Conservation (phyloP, 805 yeast species). For the Kregervanrija fluxuum region DNA sequence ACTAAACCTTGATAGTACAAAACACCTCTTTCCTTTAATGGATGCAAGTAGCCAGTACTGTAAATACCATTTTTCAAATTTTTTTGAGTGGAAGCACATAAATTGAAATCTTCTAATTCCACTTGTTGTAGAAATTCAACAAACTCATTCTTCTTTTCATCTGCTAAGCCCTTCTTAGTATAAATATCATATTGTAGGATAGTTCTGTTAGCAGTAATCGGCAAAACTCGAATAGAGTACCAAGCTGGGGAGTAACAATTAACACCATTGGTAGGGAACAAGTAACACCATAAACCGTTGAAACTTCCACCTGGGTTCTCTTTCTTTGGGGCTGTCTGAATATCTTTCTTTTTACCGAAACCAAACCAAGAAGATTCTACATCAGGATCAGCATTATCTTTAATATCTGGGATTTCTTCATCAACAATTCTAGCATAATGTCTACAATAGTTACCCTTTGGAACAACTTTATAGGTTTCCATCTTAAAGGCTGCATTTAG, state of each 20-base stretch:
- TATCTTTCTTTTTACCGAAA: conserved; percentile 29
- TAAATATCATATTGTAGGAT: conserved; percentile 54
- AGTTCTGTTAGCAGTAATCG: conserved; percentile 46
- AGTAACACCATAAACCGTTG: conserved; percentile 57
- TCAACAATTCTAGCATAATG: conserved; percentile 51
- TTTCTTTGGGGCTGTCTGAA: conserved; percentile 21
- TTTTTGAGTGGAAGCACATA: conserved; percentile 53
- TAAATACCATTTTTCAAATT: conserved; percentile 56
- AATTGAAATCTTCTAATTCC: conserved; percentile 54
- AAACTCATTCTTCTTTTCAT: conserved; percentile 49
- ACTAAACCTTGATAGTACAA: conserved; percentile 49
- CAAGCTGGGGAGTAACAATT: conserved; percentile 64
- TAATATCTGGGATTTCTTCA: conserved; percentile 24
- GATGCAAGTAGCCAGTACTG: conserved; percentile 52
- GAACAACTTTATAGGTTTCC: conserved; percentile 61
- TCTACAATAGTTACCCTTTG: conserved; percentile 51
- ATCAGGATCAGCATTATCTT: conserved; percentile 27
- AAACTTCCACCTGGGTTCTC: conserved; percentile 53
- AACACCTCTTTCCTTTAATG: conserved; percentile 52
- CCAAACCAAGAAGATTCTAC: conserved; percentile 47
- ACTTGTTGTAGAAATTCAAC: conserved; percentile 57
- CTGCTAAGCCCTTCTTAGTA: conserved; percentile 50
- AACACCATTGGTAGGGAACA: conserved; percentile 53
- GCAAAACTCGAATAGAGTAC: conserved; percentile 56
- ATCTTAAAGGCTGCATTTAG: conserved; percentile 48